Evolutionary conservation across 2,329 filamentous ascomycete genomes (phyloP).

Genomic region (Colletotrichum sp.): DNA sequence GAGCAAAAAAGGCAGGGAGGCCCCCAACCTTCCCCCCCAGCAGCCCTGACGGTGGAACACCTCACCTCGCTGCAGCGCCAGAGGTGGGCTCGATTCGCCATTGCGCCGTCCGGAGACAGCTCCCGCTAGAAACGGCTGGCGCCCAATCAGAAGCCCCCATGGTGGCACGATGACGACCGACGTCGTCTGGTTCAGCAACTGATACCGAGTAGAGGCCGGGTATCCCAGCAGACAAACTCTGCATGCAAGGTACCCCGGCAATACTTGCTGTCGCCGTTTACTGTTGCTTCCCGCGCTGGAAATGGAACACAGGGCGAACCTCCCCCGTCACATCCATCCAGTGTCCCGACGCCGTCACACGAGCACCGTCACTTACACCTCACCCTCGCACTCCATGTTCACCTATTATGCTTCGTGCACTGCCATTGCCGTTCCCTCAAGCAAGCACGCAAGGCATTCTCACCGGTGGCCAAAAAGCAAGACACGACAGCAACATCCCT

Average conservation of each 20-base stretch:
- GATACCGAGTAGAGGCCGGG: background rate
- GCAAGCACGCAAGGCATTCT: background rate
- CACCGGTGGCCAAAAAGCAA: background rate
- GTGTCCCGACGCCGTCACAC: background rate
- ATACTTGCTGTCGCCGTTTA: background rate
- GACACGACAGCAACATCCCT: background rate
- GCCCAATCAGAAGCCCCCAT: background rate
- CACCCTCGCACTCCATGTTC: background rate
- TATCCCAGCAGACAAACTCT: conserved; percentile 4
- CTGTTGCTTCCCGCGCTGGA: background rate
- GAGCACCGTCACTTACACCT: background rate
- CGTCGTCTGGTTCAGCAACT: background rate
- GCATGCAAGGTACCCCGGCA: conserved; percentile 17
- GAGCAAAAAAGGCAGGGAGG: background rate
- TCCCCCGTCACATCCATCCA: background rate
- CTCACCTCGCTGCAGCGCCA: background rate
- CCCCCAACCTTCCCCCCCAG: background rate
- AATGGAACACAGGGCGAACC: background rate
- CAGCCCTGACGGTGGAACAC: background rate
- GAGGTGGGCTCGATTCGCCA: background rate
- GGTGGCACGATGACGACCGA: conserved; percentile 11
- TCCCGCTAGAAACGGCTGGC: background rate
- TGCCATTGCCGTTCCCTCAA: background rate
- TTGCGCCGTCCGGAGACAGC: background rate
- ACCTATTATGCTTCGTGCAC: background rate